These are phyloP conservation scores for Aspergillus panamensis DNA, from an alignment of 495 filamentous ascomycete species.

Conservation along the genomic window DNA sequence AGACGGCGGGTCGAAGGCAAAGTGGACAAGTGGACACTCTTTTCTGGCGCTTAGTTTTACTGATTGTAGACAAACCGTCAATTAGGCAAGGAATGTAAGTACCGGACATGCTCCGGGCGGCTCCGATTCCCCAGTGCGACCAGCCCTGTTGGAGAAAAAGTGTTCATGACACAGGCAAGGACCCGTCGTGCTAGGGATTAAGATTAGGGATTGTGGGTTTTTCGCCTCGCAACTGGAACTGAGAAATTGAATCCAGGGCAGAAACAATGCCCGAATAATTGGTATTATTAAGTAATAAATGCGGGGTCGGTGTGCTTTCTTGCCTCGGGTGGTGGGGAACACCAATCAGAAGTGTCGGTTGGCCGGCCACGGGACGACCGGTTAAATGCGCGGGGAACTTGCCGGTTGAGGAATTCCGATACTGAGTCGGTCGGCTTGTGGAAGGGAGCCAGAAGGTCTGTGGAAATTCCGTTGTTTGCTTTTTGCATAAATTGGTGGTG, in stretches of 20 bases:
- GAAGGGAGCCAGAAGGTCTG: neutral
- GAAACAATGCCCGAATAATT: neutral
- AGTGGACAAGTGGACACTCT: neutral
- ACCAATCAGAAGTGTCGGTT: constrained; percentile 28
- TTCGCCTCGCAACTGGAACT: neutral
- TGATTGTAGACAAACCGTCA: neutral
- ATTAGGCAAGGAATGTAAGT: neutral
- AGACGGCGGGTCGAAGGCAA: neutral
- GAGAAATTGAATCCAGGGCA: neutral
- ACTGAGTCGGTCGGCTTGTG: constrained; percentile 17
- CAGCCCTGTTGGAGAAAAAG: neutral
- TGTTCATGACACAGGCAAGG: neutral
- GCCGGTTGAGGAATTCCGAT: constrained; percentile 16
- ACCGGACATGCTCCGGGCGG: neutral
- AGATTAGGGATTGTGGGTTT: neutral
- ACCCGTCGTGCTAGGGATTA: neutral
- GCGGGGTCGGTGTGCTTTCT: constrained; percentile 35
- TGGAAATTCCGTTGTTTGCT: neutral
- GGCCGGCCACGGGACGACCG: constrained; percentile 25
- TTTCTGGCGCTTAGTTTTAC: neutral
- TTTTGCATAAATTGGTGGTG: neutral
- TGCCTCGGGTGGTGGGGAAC: constrained; percentile 31
- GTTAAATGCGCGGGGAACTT: constrained; percentile 28
- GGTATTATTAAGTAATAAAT: constrained; percentile 1
- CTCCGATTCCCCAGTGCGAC: neutral